These are phyloP conservation scores for Candida gigantensis DNA, from an alignment of 1,139 yeast genomes.

Conservation along the genomic window DNA sequence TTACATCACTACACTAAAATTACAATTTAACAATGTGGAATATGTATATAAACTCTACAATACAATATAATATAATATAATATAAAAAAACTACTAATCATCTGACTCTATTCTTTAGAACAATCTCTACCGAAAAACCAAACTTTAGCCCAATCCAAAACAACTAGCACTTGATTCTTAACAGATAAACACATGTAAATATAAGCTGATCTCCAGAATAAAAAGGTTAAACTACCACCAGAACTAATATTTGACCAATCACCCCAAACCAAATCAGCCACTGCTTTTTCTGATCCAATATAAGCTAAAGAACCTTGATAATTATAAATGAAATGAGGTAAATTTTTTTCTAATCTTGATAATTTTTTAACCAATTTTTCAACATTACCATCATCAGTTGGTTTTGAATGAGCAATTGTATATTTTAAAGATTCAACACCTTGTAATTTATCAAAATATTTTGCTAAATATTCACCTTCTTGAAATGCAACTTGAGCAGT, in stretches of 20 bases:
- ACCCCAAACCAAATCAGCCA: slow-evolving; percentile 89
- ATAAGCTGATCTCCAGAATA: slow-evolving; percentile 94
- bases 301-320: slow-evolving; percentile 79
- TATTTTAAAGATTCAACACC: slow-evolving; percentile 63
- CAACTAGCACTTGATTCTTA: slow-evolving; percentile 82
- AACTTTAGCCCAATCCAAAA: slow-evolving; percentile 86
- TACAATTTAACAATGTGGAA: too few relatives aligned
- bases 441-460: slow-evolving; percentile 67
- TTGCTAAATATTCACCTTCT: slow-evolving; percentile 83
- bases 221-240: slow-evolving; percentile 84
- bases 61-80: slow-evolving; percentile 12
- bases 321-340: slow-evolving; percentile 62
- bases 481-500: slow-evolving; percentile 98
- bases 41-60: too few relatives aligned
- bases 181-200: slow-evolving; percentile 89
- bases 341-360: slow-evolving; percentile 41
- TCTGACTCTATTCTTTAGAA: slow-evolving; percentile 48
- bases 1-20: too few relatives aligned
- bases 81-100: slow-evolving; percentile 22
- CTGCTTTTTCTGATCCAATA: slow-evolving; percentile 89
- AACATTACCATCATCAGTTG: slow-evolving; percentile 34
- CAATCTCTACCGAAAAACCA: slow-evolving; percentile 87
- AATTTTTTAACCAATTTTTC: slow-evolving; percentile 45
- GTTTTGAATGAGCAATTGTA: slow-evolving; percentile 27
- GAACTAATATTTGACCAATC: slow-evolving; percentile 79